Percentiles rank a stretch among this genome's conserved stretches.
Conservation (phyloP, 805 yeast species). For the Grigorovia yakushimaensis region DNA sequence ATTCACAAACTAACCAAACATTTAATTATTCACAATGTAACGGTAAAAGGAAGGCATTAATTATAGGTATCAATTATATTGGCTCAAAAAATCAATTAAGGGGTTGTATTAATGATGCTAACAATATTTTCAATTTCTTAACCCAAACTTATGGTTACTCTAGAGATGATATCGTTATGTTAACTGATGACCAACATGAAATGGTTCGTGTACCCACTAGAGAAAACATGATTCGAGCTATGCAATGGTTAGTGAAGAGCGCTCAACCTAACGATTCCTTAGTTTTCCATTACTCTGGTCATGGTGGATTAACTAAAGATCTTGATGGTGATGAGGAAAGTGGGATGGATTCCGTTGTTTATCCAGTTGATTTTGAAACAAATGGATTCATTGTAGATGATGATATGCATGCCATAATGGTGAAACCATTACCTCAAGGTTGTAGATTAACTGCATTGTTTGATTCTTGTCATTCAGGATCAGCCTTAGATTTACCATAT, state of each 20-base stretch:
- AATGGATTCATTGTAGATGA: conserved; percentile 69
- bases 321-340: conserved; percentile 66
- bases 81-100: conserved; percentile 51
- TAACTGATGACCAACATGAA: conserved; percentile 47
- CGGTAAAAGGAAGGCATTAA: conserved; percentile 64
- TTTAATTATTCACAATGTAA: conserved; percentile 50
- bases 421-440: conserved; percentile 59
- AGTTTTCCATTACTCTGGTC: conserved; percentile 80
- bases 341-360: conserved; percentile 62
- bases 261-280: conserved; percentile 71
- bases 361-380: conserved; percentile 61
- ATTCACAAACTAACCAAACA: conserved; percentile 7
- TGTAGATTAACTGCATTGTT: conserved; percentile 70
- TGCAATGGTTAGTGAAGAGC: conserved; percentile 69
- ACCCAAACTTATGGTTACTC: conserved; percentile 37
- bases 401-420: conserved; percentile 61
- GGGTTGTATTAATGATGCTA: conserved; percentile 77
- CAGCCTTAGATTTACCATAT: conserved; percentile 72
- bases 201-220: conserved; percentile 48
- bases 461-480: conserved; percentile 83
- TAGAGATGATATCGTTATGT: conserved; percentile 46
- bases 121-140: conserved; percentile 40
- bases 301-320: conserved; percentile 70
- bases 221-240: conserved; percentile 63
- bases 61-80: conserved; percentile 71